Percentiles rank a stretch among this genome's conserved stretches.
Evolutionary conservation across 768 basidiomycete genomes (phyloP).

Genomic region (Lactifluus volemus): DNA sequence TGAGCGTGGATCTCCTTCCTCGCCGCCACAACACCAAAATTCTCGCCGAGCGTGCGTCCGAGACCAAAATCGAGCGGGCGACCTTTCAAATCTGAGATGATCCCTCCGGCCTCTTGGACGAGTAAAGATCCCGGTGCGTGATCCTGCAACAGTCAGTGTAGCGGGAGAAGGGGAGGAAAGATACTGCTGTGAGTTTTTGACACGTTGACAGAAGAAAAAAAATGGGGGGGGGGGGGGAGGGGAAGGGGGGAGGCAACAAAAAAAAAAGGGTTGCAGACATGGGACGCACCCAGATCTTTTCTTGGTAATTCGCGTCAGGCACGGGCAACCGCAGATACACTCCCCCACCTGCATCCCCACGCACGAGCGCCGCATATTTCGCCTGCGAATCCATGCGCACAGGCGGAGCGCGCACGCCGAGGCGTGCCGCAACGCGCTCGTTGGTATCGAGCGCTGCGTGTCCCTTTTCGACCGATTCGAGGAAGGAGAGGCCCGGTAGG

Average conservation of each 20-base stretch:
- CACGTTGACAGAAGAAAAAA: too few species aligned
- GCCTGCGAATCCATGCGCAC: conserved; percentile 94
- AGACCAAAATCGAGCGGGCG: conserved; percentile 73
- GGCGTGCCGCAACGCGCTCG: conserved; percentile 53
- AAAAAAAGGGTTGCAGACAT: background rate
- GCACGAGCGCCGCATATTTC: conserved; percentile 80
- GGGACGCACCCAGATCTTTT: conserved; percentile 87
- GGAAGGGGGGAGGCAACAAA: too few species aligned
- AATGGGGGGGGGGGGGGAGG: too few species aligned
- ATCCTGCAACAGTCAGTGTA: conserved; percentile 41
- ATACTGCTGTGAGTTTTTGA: too few species aligned
- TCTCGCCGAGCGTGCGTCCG: conserved; percentile 77
- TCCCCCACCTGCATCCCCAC: conserved; percentile 65
- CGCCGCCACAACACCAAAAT: conserved; percentile 82
- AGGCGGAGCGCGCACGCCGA: conserved; percentile 58
- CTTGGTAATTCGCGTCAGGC: conserved; percentile 65
- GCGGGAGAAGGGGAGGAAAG: background rate
- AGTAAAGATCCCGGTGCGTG: conserved; percentile 84
- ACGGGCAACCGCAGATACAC: conserved; percentile 77
- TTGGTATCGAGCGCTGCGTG: conserved; percentile 90
- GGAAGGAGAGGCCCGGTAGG: conserved; percentile 42
- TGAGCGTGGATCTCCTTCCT: conserved; percentile 58
- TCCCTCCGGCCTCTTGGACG: conserved; percentile 81
- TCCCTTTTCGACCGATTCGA: conserved; percentile 88
- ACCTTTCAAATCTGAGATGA: conserved; percentile 81